Conservation (phyloP, 1,139 yeast genomes). For the Saccharomyces pastorianus region DNA sequence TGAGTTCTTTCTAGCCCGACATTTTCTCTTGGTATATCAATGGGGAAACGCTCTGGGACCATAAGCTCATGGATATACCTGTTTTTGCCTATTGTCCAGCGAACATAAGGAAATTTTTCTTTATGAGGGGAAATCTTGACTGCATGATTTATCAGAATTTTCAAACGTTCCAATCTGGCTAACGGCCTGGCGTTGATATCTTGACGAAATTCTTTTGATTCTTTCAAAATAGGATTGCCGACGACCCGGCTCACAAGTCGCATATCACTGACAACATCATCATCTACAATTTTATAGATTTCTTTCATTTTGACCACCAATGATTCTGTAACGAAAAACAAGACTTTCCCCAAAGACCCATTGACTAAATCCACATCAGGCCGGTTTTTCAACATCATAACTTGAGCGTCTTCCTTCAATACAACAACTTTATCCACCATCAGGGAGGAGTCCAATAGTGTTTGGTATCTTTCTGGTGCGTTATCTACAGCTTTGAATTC, state of each 20-base stretch:
- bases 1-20: constrained; percentile 42
- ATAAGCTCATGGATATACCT: constrained; percentile 25
- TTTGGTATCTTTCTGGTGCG: constrained; percentile 20
- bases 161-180: constrained; percentile 23
- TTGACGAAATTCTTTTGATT: constrained; percentile 21
- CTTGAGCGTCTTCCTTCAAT: constrained; percentile 82
- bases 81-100: constrained; percentile 36
- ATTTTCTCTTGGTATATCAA: constrained; percentile 28
- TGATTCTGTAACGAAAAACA: constrained; percentile 31
- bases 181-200: constrained; percentile 21
- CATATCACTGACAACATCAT: constrained; percentile 28
- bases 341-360: constrained; percentile 80
- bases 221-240: constrained; percentile 17
- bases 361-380: constrained; percentile 75
- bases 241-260: constrained; percentile 31
- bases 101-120: constrained; percentile 45
- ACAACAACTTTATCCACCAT: constrained; percentile 62
- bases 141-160: constrained; percentile 34
- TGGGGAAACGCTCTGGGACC: constrained; percentile 25
- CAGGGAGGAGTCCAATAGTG: constrained; percentile 44
- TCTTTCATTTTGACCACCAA: constrained; percentile 21
- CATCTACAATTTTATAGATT: constrained; percentile 18
- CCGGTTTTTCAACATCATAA: constrained; percentile 85
- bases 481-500: constrained; percentile 46
- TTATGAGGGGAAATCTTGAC: constrained; percentile 21